Base-by-base conservation (phyloP, 192 early-diverging fungal species). In the Linnemannia hyalina region DNA sequence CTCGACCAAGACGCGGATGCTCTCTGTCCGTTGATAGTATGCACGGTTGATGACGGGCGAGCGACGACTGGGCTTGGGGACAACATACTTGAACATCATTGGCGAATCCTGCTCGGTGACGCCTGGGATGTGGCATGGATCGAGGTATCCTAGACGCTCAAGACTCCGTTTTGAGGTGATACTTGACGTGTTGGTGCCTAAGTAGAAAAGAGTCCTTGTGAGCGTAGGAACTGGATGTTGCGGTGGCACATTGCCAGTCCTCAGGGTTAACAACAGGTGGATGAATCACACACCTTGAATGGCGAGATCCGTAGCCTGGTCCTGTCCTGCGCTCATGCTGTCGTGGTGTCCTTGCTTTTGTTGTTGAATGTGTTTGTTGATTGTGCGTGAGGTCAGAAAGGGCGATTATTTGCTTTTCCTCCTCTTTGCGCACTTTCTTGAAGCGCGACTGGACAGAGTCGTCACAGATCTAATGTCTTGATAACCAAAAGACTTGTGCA, bases 11-110 rank as follows among this genome's bases (percentile, higher is more conserved):
- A 44, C 38, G 6, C 80, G 78, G 72, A 86, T 86, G 54, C 79
- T 78, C 69, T 81, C 75, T 32, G 76, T 75, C 46, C 84, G 75
- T 35, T 86, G 80, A 32, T 78, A 81, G 26, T 86, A 86, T 13
- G 84, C 78, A 15, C 84, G 84, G 35, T 86, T 86, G 72, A 86
- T 86, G 72, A 86, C 84, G 5, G 84, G 84, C 11, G 84, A 86
- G 23, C 84, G 79, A 22, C 84, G 75, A 70, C 71, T 78, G 11
- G 84, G 75, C 49, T 78, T 80, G 4, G 78, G 79, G 15, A 86
- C 84, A 7, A 86, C 79, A 46, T 86, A 86, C 29, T 86, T 86
- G 46, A 86, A 44, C 84, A 86, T 77, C 18, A 86, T 16, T 0
- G 84, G 84, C 7, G 84, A 74, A 32, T 86, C 84, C 35, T 47